A percentile compares a stretch with the other conserved stretches of the same genome.
Conservation (phyloP, 257 asterid species). For the Linderniella brevidens region DNA sequence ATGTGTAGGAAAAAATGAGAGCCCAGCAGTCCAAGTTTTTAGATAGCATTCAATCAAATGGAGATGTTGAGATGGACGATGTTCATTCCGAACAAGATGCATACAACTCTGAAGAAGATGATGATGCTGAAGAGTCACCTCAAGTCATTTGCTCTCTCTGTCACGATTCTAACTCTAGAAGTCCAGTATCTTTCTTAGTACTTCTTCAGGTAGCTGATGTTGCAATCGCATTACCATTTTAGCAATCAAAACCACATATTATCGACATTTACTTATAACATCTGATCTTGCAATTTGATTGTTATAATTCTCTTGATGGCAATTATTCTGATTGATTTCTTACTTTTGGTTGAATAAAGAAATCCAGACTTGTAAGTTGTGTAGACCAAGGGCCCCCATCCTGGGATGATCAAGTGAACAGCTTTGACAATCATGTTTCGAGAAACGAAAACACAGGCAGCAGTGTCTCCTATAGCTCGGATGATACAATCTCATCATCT, state of each 20-base stretch:
- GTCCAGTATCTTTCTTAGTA: conserved; percentile 70
- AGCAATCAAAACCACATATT: too few relatives aligned
- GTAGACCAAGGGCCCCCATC: conserved; percentile 52
- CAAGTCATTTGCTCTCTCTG: conserved; percentile 83
- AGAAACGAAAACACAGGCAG: conserved; percentile 18
- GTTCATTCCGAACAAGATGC: conserved; percentile 31
- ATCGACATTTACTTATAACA: too few relatives aligned
- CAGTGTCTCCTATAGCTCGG: conserved; percentile 18
- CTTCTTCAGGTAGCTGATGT: conserved; percentile 68
- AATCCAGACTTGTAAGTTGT: conserved; percentile 79
- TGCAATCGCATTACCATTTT: not conserved
- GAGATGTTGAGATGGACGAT: conserved; percentile 45
- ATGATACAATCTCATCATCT: conserved; percentile 17
- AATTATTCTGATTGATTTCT: not conserved
- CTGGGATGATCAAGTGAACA: conserved; percentile 50
- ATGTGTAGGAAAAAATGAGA: conserved; percentile 72
- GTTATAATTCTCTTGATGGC: not conserved
- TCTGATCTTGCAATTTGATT: not conserved
- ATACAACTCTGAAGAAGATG: conserved; percentile 24
- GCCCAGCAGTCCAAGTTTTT: conserved; percentile 79
- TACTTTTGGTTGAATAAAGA: conserved; percentile 24
- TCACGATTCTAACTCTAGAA: conserved; percentile 56
- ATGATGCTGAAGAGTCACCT: conserved; percentile 24
- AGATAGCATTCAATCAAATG: conserved; percentile 43
- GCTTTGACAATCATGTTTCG: conserved; percentile 37